Evolutionary conservation across 2,329 filamentous ascomycete genomes (phyloP), one percentile per base, ranked within the genome.

Genomic region (Chrysosporium keratinophilum): DNA sequence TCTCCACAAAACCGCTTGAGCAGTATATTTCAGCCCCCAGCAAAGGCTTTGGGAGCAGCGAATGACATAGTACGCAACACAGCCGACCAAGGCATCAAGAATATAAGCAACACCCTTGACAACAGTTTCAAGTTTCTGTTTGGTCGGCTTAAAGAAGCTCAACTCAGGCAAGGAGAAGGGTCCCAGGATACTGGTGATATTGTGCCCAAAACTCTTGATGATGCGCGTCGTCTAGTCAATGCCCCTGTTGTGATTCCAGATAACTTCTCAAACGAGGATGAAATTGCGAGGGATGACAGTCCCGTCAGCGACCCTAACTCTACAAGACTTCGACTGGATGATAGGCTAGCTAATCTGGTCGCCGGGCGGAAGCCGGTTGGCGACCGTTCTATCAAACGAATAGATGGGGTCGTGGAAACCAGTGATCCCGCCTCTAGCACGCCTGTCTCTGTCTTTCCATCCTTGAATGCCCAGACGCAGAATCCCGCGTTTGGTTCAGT

Each of bases 111-210:
- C 64, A 94, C 88, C 46, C 75, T 97, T 3, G 90, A 91, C 56
- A 89, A 88, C 63, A 96, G 89, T 66, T 94, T 96, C 71, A 93
- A 89, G 56, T 95, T 97, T 66, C 74, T 98, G 20, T 82, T 98
- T 52, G 91, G 91, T 14, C 87, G 89, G 60, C 76, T 96, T 17
- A 88, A 86, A 57, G 89, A 95, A 56, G 60, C 71, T 47, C 70
- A 72, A 50, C 67, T 76, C 52, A 82, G 61, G 72, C 81, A 68
- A 64, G 69, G 58, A 63, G 65, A 65, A 67, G 76, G 60, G 62
- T 65, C 69, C 1, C 69, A 71, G 28, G 68, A 71, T 5, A 69
- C 78, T 14, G 77, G 82, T 1, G 71, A 81, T 5, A 65, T 76
- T 40, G 77, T 95, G 0, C 93, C 93, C 1, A 91, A 88, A 63